Percentiles rank a stretch among this genome's conserved stretches.
Conservation (phyloP, 2,329 filamentous ascomycete genomes). For the Stagonosporopsis tanaceti region DNA sequence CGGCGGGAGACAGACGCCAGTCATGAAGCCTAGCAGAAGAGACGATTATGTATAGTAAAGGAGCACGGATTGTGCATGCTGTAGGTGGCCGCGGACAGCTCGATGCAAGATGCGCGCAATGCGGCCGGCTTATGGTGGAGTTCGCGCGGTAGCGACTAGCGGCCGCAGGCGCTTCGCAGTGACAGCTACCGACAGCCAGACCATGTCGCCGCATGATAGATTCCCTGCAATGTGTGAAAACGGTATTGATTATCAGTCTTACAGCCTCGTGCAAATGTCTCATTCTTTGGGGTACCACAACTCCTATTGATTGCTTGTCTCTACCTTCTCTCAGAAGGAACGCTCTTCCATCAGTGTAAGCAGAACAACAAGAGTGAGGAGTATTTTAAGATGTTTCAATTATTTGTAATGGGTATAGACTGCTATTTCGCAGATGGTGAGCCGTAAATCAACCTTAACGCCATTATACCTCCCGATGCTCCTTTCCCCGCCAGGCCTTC, state of each 20-base stretch:
- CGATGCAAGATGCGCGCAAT: constrained; percentile 34
- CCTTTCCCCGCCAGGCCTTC: background rate
- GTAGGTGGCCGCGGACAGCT: constrained; percentile 35
- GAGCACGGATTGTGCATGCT: constrained; percentile 27
- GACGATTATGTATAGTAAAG: constrained; percentile 6
- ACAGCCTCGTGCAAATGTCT: background rate
- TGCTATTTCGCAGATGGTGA: constrained; percentile 3
- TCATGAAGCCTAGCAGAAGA: constrained; percentile 28
- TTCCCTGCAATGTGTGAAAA: background rate
- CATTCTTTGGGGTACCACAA: background rate
- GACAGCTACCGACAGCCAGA: constrained; percentile 4
- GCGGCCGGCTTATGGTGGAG: constrained; percentile 33
- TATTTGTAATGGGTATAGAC: constrained; percentile 8
- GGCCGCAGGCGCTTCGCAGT: constrained; percentile 6
- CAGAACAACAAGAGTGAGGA: background rate
- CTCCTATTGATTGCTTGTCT: background rate
- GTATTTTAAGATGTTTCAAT: constrained; percentile 1
- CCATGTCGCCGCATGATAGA: background rate
- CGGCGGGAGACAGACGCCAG: constrained; percentile 19
- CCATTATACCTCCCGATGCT: constrained; percentile 29
- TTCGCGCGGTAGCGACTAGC: constrained; percentile 14
- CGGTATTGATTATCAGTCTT: background rate
- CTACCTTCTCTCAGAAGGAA: background rate
- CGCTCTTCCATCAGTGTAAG: background rate
- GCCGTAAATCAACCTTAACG: constrained; percentile 17